Conservation (phyloP, 2,329 filamentous ascomycete genomes). For the Cladophialophora exuberans region DNA sequence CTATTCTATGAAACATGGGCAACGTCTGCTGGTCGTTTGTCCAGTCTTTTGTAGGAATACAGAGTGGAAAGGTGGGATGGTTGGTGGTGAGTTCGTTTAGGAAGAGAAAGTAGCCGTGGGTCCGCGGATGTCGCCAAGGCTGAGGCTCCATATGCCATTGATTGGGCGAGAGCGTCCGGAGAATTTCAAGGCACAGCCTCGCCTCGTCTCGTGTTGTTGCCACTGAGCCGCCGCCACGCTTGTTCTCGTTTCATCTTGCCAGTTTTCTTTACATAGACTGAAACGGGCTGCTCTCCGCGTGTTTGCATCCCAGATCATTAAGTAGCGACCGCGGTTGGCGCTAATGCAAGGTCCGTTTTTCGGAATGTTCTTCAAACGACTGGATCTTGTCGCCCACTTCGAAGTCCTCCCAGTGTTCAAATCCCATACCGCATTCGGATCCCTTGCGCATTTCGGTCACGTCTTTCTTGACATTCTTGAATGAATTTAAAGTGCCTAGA, state of each 20-base stretch:
- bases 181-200: conserved; percentile 13
- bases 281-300: background rate
- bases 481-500: conserved; percentile 73
- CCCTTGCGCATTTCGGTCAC: conserved; percentile 88
- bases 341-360: conserved; percentile 62
- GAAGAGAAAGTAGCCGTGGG: conserved; percentile 1
- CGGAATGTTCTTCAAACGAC: conserved; percentile 76
- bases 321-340: background rate
- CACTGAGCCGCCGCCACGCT: conserved; percentile 16
- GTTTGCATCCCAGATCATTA: background rate
- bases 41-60: conserved; percentile 11
- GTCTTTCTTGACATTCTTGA: conserved; percentile 93
- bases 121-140: conserved; percentile 20
- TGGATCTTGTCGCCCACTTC: conserved; percentile 83
- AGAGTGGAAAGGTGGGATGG: conserved; percentile 9
- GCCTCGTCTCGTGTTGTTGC: conserved; percentile 1
- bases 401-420: conserved; percentile 79
- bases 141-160: background rate
- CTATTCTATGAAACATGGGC: conserved; percentile 16
- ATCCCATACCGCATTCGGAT: conserved; percentile 87
- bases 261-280: background rate
- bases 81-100: conserved; percentile 15
- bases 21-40: background rate
- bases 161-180: conserved; percentile 18
- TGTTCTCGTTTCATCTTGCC: conserved; percentile 10